phyloP scores from a whole-genome alignment of 257 asterid genomes.

The Solanum microdontum region DNA sequence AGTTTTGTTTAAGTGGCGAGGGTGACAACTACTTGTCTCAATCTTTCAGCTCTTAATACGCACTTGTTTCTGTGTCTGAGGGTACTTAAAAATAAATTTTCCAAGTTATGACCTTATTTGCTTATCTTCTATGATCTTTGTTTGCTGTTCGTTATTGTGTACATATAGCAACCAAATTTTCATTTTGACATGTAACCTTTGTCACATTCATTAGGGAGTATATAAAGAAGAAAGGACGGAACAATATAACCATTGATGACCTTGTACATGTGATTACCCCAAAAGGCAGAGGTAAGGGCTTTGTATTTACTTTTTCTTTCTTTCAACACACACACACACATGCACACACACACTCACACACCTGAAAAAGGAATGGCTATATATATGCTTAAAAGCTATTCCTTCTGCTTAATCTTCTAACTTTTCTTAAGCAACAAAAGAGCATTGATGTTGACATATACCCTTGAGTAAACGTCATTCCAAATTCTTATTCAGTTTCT shows the following conservation, averaged over 20 bases:
- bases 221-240: slow-evolving; percentile 66
- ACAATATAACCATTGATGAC: slow-evolving; percentile 58
- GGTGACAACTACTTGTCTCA: not conserved
- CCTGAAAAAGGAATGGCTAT: not conserved
- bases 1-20: not conserved
- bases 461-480: not conserved
- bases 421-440: not conserved
- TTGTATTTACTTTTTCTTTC: not conserved
- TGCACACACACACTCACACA: not conserved
- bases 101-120: not conserved
- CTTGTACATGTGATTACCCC: slow-evolving; percentile 67
- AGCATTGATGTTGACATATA: not conserved
- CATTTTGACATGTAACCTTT: not conserved
- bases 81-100: not conserved
- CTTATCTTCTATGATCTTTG: not conserved
- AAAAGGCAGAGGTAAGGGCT: slow-evolving; percentile 53
- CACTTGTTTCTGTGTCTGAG: not conserved
- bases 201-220: slow-evolving; percentile 29
- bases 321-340: not conserved
- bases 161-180: not conserved
- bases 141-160: not conserved
- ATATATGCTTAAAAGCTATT: not conserved
- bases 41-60: not conserved
- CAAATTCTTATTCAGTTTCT: not conserved
- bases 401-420: not conserved